Conservation (phyloP, 495 filamentous ascomycete genomes). For the Penicillium mononematosum region DNA sequence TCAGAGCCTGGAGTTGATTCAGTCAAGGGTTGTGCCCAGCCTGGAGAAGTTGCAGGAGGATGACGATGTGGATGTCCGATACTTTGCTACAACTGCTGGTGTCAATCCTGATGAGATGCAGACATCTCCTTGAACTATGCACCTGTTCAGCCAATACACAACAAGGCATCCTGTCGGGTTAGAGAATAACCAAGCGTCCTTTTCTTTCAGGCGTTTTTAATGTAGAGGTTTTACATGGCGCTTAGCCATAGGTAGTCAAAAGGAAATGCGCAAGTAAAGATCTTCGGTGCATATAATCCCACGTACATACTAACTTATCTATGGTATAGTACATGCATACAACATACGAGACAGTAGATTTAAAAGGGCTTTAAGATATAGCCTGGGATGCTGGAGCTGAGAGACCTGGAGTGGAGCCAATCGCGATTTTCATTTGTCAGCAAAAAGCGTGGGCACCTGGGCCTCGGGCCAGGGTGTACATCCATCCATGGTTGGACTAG, state of each 20-base stretch:
- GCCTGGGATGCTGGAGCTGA: not conserved
- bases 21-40: constrained; percentile 82
- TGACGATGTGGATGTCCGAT: constrained; percentile 96
- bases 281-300: not conserved
- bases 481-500: not conserved
- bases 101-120: constrained; percentile 50
- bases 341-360: not conserved
- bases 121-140: constrained; percentile 43
- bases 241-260: constrained; percentile 23
- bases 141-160: constrained; percentile 8
- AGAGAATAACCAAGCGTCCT: constrained; percentile 44
- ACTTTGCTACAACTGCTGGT: constrained; percentile 78
- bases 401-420: no score
- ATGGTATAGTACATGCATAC: not conserved
- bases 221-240: constrained; percentile 42
- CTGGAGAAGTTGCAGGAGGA: constrained; percentile 94
- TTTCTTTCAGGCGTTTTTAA: constrained; percentile 42
- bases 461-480: not conserved
- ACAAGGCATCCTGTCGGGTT: constrained; percentile 34
- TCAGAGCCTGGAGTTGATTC: constrained; percentile 76
- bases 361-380: not conserved
- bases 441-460: not conserved
- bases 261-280: constrained; percentile 9
- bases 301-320: not conserved
- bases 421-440: constrained; percentile 1